Conservation (phyloP, 768 basidiomycete genomes). For the Sarcomyxa edulis region DNA sequence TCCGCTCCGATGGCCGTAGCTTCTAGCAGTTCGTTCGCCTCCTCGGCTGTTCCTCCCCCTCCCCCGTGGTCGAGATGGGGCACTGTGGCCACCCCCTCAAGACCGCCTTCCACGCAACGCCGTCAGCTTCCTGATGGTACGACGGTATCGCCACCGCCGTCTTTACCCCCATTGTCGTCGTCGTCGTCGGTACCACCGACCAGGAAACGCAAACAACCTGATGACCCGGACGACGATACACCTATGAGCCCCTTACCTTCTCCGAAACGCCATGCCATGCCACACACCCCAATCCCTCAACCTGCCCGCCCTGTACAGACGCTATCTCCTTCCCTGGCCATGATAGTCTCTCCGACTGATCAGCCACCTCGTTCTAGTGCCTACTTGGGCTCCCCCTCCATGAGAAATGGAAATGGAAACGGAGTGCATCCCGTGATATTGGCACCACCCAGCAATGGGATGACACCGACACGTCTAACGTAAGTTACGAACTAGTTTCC, state of each 20-base stretch:
- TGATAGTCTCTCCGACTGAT: slow-evolving; percentile 56
- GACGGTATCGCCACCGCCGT: slow-evolving; percentile 30
- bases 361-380: no score
- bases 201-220: slow-evolving; percentile 41
- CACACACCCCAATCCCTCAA: slow-evolving; percentile 19
- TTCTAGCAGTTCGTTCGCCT: no score
- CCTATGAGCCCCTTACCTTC: slow-evolving; percentile 14
- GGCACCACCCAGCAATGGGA: no score
- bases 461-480: no score
- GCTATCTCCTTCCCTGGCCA: slow-evolving; percentile 58
- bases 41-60: slow-evolving; percentile 24
- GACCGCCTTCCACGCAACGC: slow-evolving; percentile 38
- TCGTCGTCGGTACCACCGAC: slow-evolving; percentile 31
- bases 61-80: slow-evolving; percentile 47
- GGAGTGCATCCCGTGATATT: no score
- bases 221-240: slow-evolving; percentile 24
- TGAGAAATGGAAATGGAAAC: no score
- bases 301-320: slow-evolving; percentile 36
- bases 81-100: slow-evolving; percentile 38
- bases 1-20: no score
- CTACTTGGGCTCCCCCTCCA: no score
- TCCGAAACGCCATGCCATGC: slow-evolving; percentile 32
- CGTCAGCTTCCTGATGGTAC: slow-evolving; percentile 28
- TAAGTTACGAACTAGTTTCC: no score
- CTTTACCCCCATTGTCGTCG: no score